Evolutionary conservation across 2,329 filamentous ascomycete species (phyloP).

Genomic region (Exophiala aquamarina): DNA sequence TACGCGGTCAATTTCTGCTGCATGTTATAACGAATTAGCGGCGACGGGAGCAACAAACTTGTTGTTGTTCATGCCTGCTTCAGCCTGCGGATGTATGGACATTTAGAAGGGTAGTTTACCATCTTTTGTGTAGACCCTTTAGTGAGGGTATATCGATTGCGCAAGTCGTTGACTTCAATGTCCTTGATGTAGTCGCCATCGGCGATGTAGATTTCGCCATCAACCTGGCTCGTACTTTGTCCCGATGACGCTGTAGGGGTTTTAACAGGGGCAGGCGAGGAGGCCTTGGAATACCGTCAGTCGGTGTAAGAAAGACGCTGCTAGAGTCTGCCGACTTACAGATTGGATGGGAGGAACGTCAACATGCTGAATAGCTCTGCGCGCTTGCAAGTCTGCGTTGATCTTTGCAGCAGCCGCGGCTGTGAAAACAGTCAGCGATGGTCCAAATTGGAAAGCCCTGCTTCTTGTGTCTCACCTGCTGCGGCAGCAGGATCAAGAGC

Average conservation of each 20-base stretch:
- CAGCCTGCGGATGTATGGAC: background rate
- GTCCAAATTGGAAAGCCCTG: background rate
- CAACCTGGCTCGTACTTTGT: constrained; percentile 61
- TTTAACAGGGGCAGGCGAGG: constrained; percentile 38
- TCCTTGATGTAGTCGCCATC: constrained; percentile 99
- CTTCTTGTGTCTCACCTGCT: constrained; percentile 57
- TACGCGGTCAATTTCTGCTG: background rate
- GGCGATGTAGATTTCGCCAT: constrained; percentile 87
- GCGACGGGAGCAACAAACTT: no score
- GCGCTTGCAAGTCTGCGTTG: constrained; percentile 78
- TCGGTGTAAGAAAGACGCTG: background rate
- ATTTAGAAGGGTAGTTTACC: constrained; percentile 73
- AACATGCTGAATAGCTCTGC: constrained; percentile 86
- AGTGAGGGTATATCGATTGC: constrained; percentile 94
- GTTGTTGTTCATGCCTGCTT: no score
- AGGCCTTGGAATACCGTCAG: constrained; percentile 1
- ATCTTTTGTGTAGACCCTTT: constrained; percentile 98
- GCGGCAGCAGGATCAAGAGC: constrained; percentile 71
- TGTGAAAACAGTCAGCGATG: constrained; percentile 34
- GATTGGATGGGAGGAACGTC: constrained; percentile 79
- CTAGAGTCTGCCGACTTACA: constrained; percentile 45
- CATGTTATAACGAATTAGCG: background rate
- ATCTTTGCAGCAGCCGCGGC: constrained; percentile 88
- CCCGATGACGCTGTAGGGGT: constrained; percentile 53
- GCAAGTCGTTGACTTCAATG: constrained; percentile 96